Evolutionary conservation across 305 asterid species (phyloP).

Genomic region (Fraxinus latifolia): DNA sequence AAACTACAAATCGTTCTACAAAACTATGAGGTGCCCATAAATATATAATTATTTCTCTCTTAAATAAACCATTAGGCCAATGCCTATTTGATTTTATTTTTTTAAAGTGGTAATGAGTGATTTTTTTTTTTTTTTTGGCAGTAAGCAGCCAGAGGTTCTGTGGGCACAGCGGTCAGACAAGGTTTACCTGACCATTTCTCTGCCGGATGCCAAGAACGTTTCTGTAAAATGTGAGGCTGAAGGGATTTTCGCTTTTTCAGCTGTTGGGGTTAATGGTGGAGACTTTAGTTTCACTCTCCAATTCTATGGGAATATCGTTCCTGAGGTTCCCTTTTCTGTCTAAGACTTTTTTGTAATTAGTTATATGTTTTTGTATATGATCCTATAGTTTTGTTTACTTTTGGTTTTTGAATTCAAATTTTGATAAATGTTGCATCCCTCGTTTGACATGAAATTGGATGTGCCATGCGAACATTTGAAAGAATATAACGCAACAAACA

Average conservation of each 20-base stretch:
- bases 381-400: not conserved
- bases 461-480: not conserved
- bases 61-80: not conserved
- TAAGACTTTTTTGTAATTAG: not conserved
- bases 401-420: not conserved
- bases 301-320: slow-evolving; percentile 57
- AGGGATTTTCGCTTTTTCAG: slow-evolving; percentile 67
- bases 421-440: not conserved
- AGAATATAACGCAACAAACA: not conserved
- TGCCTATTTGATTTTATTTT: not conserved
- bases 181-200: slow-evolving; percentile 72
- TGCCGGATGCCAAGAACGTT: slow-evolving; percentile 77
- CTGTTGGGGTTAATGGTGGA: slow-evolving; percentile 53
- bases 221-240: slow-evolving; percentile 58
- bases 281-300: slow-evolving; percentile 59
- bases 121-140: slow-evolving; percentile 29
- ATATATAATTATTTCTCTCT: not conserved
- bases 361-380: not conserved
- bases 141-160: slow-evolving; percentile 82
- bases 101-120: not conserved
- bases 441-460: not conserved
- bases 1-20: not conserved
- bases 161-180: slow-evolving; percentile 89
- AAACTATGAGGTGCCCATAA: not conserved
- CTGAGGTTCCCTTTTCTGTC: slow-evolving; percentile 44